Evolutionary conservation across 78 protist genomes (phyloP), one percentile per base, ranked within the genome.

Genomic region (Acrasis kona): DNA sequence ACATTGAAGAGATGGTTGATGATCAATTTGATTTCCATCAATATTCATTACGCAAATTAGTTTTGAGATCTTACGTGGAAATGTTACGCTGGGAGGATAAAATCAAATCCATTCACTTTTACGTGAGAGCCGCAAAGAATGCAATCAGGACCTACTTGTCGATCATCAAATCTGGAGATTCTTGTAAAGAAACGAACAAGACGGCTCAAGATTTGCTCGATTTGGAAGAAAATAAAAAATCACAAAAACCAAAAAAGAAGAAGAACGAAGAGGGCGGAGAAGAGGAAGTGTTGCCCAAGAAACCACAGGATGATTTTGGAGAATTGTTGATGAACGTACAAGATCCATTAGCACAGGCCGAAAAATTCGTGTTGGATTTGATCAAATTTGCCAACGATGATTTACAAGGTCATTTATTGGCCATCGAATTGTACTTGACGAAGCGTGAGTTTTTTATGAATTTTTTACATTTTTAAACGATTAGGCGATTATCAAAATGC

Each of bases 11-110:
- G 67, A 82, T 92, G 12, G 27, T 36, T 29, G 96, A 92, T 37
- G 98, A 95, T 79, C 96, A 95, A 87, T 85, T 90, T 66, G 97
- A 95, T 81, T 95, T 95, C 91, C 97, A 93, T 81, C 40, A 78
- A 37, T 93, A 95, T 70, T 85, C 91, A 80, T 39, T 87, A 41
- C 87, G 91, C 79, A 89, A 90, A 82, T 76, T 87, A 81, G 91
- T 94, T 3, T 72, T 93, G 19, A 82, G 98, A 35, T 64, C 96
- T 2, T 95, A 92, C 76, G 64, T 92, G 35, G 36, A 1, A 36
- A 35, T 87, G 41, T 29, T 77, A 34, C 67, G 41, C 19, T 77
- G 27, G 9, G 27, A n/a, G 41, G 35, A 68, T 68, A 70, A 34
- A n/a, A 34, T 30, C 27, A 31, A 6, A 5, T 28, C 61, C 30